A percentile compares a stretch with the other conserved stretches of the same genome.
These are phyloP conservation scores for Pleurotus ostreatus DNA, from an alignment of 768 basidiomycete species.

Conservation along the genomic window DNA sequence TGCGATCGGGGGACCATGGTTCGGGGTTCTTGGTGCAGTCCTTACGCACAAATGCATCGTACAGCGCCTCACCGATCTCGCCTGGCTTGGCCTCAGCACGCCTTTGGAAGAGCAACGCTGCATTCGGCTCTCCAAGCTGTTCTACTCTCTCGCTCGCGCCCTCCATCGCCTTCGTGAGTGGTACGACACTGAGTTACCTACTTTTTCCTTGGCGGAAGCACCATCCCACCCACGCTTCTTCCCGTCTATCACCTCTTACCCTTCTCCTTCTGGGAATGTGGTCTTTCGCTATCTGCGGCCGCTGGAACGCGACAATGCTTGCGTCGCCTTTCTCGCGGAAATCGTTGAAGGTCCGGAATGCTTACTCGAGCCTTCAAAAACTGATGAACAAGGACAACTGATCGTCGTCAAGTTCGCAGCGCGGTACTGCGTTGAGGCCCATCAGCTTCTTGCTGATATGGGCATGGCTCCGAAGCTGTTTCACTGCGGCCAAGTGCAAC, in stretches of 20 bases:
- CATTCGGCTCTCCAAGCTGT: conserved; percentile 14
- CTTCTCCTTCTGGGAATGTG: background rate
- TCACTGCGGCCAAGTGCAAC: conserved; percentile 22
- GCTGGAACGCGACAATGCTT: conserved; percentile 14
- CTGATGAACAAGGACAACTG: background rate
- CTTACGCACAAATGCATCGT: conserved; percentile 22
- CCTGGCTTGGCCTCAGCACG: conserved; percentile 17
- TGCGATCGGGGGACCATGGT: too few relatives aligned
- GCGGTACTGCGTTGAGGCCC: conserved; percentile 26
- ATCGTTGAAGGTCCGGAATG: background rate
- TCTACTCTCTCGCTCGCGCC: conserved; percentile 16
- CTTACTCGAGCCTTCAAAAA: background rate
- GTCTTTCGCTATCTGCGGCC: conserved; percentile 17
- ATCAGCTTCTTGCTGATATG: conserved; percentile 23
- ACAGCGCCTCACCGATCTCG: conserved; percentile 28
- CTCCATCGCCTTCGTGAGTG: conserved; percentile 10
- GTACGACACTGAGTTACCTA: conserved; percentile 6
- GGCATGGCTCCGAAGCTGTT: conserved; percentile 25
- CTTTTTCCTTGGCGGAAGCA: background rate
- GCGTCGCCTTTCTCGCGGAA: conserved; percentile 20
- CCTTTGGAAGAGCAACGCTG: conserved; percentile 13
- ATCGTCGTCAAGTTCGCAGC: conserved; percentile 35
- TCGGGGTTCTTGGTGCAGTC: conserved; percentile 27
- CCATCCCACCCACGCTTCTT: conserved; percentile 13
- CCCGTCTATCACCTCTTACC: conserved; percentile 13